These are phyloP conservation scores for Cunninghamia lanceolata DNA, from an alignment of 75 land plant genomes.

Conservation along the genomic window DNA sequence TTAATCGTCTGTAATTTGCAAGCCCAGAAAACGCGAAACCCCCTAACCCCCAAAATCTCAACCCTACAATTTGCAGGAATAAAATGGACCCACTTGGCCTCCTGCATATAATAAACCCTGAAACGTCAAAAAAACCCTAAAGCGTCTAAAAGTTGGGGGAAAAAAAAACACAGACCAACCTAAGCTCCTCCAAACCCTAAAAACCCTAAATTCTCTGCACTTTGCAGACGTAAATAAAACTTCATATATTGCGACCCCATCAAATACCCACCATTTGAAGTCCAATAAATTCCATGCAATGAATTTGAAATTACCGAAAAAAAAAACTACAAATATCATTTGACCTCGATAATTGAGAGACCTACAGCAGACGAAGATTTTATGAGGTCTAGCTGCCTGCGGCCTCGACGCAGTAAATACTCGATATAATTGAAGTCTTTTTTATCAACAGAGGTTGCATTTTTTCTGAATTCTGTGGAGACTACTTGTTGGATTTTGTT, in stretches of 20 bases:
- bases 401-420: constrained; percentile 67
- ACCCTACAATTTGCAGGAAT: not conserved
- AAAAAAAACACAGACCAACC: not conserved
- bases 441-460: constrained; percentile 58
- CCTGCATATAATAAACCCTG: not conserved
- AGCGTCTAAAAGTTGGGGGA: not conserved
- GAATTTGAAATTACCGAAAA: not conserved
- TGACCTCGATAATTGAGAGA: constrained; percentile 22
- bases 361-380: constrained; percentile 51
- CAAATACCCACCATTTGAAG: not conserved
- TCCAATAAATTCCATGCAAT: not conserved
- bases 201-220: not conserved
- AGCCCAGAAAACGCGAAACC: not conserved
- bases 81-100: not conserved
- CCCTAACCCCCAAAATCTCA: no score
- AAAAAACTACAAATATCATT: not conserved
- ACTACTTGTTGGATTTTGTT: constrained; percentile 52
- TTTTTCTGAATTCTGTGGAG: constrained; percentile 61
- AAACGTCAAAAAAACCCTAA: not conserved
- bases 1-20: not conserved
- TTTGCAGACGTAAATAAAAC: not conserved
- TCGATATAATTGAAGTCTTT: constrained; percentile 76
- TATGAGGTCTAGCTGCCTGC: constrained; percentile 78
- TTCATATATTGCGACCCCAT: not conserved
- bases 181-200: not conserved